These are phyloP conservation scores for Euphorbia celastroides DNA, from an alignment of 441 rosid species.

Conservation along the genomic window DNA sequence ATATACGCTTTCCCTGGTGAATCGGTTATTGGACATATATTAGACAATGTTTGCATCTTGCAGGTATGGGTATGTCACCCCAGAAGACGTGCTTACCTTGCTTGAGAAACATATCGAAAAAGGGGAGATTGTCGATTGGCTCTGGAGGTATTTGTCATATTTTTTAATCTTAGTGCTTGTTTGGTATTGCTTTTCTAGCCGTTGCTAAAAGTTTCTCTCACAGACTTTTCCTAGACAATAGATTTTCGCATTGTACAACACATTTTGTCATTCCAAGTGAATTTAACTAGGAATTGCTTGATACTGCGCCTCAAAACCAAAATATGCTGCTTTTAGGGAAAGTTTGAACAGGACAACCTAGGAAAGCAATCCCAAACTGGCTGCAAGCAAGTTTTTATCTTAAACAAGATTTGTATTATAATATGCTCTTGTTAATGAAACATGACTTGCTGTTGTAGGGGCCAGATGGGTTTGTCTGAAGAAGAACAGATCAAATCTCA, in stretches of 20 bases:
- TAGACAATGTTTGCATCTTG: conserved; percentile 14
- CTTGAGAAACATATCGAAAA: conserved; percentile 81
- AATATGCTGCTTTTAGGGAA: no score
- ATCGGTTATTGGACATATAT: conserved; percentile 2
- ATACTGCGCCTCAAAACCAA: not conserved
- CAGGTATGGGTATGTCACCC: conserved; percentile 97
- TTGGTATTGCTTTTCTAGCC: not conserved
- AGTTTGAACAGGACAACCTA: no score
- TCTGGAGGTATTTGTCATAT: conserved; percentile 69
- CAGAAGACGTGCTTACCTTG: conserved; percentile 80
- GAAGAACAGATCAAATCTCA: conserved; percentile 57
- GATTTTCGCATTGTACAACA: no score
- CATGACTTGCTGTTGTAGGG: conserved; percentile 37
- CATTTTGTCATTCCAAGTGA: no score
- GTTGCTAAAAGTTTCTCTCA: not conserved
- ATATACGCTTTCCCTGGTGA: no score
- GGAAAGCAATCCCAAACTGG: no score
- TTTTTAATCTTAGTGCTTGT: conserved; percentile 23
- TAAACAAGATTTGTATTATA: not conserved
- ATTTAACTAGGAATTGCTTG: not conserved
- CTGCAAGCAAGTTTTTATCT: not conserved
- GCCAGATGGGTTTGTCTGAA: conserved; percentile 49
- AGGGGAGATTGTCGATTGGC: conserved; percentile 61
- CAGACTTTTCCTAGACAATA: no score
- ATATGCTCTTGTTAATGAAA: conserved; percentile 8